phyloP scores from a whole-genome alignment of 129 eudicot species.

The Kitagawia praeruptora region DNA sequence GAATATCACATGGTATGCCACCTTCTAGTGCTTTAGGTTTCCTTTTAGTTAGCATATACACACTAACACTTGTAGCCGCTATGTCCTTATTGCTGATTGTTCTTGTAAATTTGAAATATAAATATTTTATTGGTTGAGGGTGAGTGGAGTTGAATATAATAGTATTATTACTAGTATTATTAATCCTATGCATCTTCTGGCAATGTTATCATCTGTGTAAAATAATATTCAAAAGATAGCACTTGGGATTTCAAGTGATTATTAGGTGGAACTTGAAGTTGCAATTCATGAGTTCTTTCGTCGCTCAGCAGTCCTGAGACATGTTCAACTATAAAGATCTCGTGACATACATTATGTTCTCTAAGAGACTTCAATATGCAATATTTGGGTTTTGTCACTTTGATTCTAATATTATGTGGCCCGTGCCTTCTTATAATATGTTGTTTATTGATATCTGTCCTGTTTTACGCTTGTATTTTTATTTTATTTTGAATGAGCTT shows the following conservation, averaged over 20 bases:
- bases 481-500: neutral
- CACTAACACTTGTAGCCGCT: neutral
- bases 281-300: neutral
- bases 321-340: neutral
- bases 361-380: neutral
- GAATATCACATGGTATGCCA: conserved; percentile 94
- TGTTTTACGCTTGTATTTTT: neutral
- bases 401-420: neutral
- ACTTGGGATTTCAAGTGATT: neutral
- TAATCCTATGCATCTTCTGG: neutral
- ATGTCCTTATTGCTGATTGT: neutral
- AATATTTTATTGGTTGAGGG: neutral
- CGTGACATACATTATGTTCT: neutral
- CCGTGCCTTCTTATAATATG: neutral
- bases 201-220: neutral
- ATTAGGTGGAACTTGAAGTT: neutral
- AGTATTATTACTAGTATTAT: neutral
- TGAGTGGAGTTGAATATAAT: neutral
- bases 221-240: neutral
- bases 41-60: conserved; percentile 7
- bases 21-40: conserved; percentile 8
- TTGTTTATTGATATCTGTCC: neutral
- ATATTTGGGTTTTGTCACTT: neutral
- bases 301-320: neutral
- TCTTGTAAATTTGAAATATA: neutral